These are phyloP conservation scores for Phoma herbarum DNA, from an alignment of 2,329 filamentous ascomycete species.

Conservation along the genomic window DNA sequence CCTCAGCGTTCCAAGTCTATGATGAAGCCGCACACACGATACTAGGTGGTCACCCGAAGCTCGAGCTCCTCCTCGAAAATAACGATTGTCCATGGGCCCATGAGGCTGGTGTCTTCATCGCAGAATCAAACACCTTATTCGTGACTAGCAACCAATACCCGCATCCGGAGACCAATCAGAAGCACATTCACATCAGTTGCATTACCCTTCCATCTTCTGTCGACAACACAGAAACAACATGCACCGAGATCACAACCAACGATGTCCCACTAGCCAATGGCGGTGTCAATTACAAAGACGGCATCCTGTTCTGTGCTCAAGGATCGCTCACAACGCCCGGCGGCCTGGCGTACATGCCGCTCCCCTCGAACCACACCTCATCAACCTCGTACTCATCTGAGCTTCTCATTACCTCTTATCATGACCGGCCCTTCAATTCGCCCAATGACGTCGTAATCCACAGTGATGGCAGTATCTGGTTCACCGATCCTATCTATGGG, in stretches of 20 bases:
- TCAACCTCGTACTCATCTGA: conserved; percentile 14
- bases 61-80: conserved; percentile 25
- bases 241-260: conserved; percentile 15
- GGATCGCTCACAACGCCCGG: conserved; percentile 39
- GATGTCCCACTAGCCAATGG: conserved; percentile 36
- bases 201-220: conserved; percentile 19
- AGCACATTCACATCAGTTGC: conserved; percentile 31
- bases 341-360: conserved; percentile 44
- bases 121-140: conserved; percentile 44
- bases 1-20: conserved; percentile 17
- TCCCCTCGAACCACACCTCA: conserved; percentile 25
- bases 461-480: conserved; percentile 55
- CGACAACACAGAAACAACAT: conserved; percentile 11
- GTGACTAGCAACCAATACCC: conserved; percentile 51
- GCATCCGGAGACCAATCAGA: conserved; percentile 22
- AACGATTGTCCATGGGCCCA: conserved; percentile 74
- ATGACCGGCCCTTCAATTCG: conserved; percentile 55
- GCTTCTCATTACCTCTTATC: conserved; percentile 53
- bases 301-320: conserved; percentile 48
- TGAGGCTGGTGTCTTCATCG: conserved; percentile 56
- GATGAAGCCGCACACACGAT: conserved; percentile 20
- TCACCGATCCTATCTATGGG: conserved; percentile 54
- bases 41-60: conserved; percentile 17
- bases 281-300: conserved; percentile 42
- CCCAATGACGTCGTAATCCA: conserved; percentile 54